These are phyloP conservation scores for Leccinum imitatum DNA, from an alignment of 768 basidiomycete species.

Conservation along the genomic window DNA sequence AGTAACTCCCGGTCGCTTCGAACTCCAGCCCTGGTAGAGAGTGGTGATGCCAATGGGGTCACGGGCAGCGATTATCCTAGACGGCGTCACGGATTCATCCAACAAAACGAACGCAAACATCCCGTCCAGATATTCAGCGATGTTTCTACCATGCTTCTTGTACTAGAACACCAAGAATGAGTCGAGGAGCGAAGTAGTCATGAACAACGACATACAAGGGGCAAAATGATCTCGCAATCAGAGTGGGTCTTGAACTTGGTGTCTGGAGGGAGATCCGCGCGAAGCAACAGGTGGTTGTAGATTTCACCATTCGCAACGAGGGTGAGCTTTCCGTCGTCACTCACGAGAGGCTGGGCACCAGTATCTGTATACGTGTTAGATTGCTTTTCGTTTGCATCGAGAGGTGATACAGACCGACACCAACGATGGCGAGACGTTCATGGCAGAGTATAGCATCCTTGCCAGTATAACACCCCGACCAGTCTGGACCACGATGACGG, in stretches of 20 bases:
- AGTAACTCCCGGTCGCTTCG: conserved; percentile 73
- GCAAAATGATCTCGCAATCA: conserved; percentile 96
- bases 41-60: conserved; percentile 99
- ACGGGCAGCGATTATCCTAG: conserved; percentile 91
- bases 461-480: conserved; percentile 94
- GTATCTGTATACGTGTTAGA: conserved; percentile 59
- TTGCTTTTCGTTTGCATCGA: background rate
- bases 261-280: conserved; percentile 58
- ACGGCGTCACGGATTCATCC: conserved; percentile 87
- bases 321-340: conserved; percentile 78
- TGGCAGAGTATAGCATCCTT: conserved; percentile 84
- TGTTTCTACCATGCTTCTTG: conserved; percentile 69
- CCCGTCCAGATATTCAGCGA: conserved; percentile 86
- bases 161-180: conserved; percentile 54
- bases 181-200: background rate
- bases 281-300: conserved; percentile 90
- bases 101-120: conserved; percentile 99
- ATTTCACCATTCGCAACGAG: conserved; percentile 98
- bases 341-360: conserved; percentile 92
- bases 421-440: conserved; percentile 96
- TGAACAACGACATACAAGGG: conserved; percentile 57
- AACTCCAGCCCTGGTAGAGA: conserved; percentile 94
- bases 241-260: conserved; percentile 95
- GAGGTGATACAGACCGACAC: conserved; percentile 69
- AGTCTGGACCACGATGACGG: conserved; percentile 95